These are phyloP conservation scores for Puccinellia tenuiflora DNA, from an alignment of 176 grass and related monocot species.

Conservation along the genomic window DNA sequence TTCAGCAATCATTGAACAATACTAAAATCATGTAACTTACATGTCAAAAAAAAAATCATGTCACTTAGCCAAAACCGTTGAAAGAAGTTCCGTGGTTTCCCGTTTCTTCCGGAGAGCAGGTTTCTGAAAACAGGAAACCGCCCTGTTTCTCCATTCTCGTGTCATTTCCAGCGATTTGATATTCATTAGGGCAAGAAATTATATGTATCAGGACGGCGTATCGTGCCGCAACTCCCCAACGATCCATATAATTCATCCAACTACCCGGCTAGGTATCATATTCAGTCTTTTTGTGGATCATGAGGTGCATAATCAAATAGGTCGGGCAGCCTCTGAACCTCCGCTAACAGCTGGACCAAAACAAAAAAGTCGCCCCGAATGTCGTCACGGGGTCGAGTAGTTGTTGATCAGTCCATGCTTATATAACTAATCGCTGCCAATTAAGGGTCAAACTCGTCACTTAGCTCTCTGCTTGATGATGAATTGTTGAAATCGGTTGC, in stretches of 20 bases:
- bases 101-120: conserved; percentile 1
- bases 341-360: background rate
- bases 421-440: conserved; percentile 21
- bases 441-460: conserved; percentile 26
- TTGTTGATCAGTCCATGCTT: background rate
- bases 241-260: conserved; percentile 11
- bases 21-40: background rate
- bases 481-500: background rate
- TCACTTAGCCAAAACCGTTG: conserved; percentile 24
- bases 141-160: background rate
- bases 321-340: background rate
- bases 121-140: conserved; percentile 14
- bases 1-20: background rate
- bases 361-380: conserved; percentile 21
- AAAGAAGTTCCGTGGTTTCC: conserved; percentile 25
- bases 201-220: background rate
- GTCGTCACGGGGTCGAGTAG: background rate
- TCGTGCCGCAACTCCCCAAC: background rate
- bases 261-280: background rate
- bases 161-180: background rate
- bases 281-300: conserved; percentile 24
- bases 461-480: background rate
- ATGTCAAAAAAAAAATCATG: conserved; percentile 1
- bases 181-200: background rate
- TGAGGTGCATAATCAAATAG: conserved; percentile 32